phyloP scores from a whole-genome alignment of 2,329 filamentous ascomycete genomes.

The Colletotrichum camelliae region DNA sequence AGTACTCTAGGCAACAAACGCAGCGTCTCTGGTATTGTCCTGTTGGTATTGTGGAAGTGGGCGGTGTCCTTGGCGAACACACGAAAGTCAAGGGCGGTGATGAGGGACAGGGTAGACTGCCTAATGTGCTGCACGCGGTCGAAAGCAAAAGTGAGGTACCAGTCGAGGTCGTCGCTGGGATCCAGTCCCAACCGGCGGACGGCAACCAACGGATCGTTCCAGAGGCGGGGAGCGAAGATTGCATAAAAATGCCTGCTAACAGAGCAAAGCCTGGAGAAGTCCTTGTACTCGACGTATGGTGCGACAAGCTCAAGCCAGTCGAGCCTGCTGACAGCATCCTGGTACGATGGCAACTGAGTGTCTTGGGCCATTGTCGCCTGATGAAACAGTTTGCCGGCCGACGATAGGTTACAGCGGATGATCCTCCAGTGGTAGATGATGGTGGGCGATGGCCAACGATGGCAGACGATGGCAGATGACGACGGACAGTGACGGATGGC shows the following conservation, averaged over 20 bases:
- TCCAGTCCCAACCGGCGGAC: slow-evolving; percentile 45
- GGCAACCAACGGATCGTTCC: slow-evolving; percentile 53
- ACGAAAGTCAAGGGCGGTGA: slow-evolving; percentile 55
- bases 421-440: background rate
- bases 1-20: slow-evolving; percentile 42
- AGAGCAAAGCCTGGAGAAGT: slow-evolving; percentile 52
- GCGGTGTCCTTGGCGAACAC: slow-evolving; percentile 43
- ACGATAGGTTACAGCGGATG: background rate
- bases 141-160: slow-evolving; percentile 54
- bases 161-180: slow-evolving; percentile 51
- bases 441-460: background rate
- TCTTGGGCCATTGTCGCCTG: background rate
- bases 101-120: slow-evolving; percentile 44
- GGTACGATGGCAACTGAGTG: slow-evolving; percentile 55
- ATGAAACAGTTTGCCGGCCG: slow-evolving; percentile 6
- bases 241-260: slow-evolving; percentile 53
- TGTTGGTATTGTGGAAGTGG: slow-evolving; percentile 43
- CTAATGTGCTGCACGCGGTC: slow-evolving; percentile 39
- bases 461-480: background rate
- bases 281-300: slow-evolving; percentile 44
- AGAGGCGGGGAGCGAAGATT: slow-evolving; percentile 57
- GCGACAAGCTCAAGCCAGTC: slow-evolving; percentile 58
- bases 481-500: background rate
- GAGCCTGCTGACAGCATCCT: slow-evolving; percentile 48
- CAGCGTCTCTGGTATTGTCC: slow-evolving; percentile 45